These are phyloP conservation scores for Truncatella angustata DNA, from an alignment of 2,329 filamentous ascomycete genomes.

Conservation along the genomic window DNA sequence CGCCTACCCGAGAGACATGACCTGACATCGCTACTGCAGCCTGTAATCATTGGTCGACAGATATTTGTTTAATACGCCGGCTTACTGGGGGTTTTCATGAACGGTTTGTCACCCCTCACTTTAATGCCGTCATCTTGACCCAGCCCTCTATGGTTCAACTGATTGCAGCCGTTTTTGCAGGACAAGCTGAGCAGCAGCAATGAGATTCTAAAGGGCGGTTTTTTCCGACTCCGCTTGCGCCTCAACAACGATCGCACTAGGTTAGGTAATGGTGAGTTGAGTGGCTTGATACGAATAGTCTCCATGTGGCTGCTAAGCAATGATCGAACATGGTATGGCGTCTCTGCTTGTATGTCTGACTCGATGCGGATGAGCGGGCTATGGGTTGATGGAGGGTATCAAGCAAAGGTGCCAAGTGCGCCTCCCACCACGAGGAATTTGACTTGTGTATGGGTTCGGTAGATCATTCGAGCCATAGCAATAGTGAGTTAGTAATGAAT, in stretches of 20 bases:
- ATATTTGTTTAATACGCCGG: neutral
- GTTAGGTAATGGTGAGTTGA: neutral
- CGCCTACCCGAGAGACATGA: neutral
- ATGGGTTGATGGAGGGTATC: neutral
- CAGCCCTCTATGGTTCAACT: no score
- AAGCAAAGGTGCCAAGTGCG: constrained; percentile 1
- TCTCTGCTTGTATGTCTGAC: no score
- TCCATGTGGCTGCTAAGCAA: no score
- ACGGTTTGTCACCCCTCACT: neutral
- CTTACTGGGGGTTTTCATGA: neutral
- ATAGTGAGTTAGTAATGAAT: no score
- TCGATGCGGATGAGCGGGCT: neutral
- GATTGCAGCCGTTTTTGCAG: neutral
- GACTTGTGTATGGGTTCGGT: no score
- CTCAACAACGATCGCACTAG: neutral
- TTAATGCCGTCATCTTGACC: neutral
- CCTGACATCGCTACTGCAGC: neutral
- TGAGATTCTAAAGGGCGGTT: neutral
- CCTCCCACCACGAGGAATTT: no score
- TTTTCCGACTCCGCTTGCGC: constrained; percentile 5
- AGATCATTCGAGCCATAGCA: no score
- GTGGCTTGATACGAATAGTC: no score
- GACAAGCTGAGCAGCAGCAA: neutral
- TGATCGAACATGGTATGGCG: no score
- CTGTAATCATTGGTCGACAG: neutral